Evolutionary conservation across 2,329 filamentous ascomycete species (phyloP).

Genomic region (Macroventuria anomochaeta): DNA sequence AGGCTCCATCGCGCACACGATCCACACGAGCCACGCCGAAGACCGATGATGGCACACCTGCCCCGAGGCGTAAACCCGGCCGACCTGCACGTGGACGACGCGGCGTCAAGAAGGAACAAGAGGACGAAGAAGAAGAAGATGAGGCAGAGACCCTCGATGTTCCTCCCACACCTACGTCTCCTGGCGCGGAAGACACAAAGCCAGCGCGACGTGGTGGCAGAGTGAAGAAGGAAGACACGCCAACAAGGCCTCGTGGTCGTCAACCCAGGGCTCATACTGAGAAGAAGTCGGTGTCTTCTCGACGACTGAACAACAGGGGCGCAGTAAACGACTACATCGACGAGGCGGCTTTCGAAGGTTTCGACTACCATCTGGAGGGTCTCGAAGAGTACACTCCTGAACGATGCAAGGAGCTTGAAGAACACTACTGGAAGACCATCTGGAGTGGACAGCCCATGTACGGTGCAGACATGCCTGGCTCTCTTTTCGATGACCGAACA

Average conservation of each 20-base stretch:
- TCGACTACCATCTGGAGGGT: constrained; percentile 85
- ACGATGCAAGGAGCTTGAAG: constrained; percentile 91
- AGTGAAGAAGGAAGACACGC: constrained; percentile 51
- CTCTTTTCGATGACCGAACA: constrained; percentile 85
- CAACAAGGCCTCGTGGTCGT: constrained; percentile 63
- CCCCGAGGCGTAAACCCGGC: constrained; percentile 57
- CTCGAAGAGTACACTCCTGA: constrained; percentile 88
- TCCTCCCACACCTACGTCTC: constrained; percentile 53
- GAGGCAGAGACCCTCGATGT: constrained; percentile 42
- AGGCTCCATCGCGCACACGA: constrained; percentile 42
- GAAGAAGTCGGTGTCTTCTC: constrained; percentile 78
- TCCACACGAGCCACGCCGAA: constrained; percentile 43
- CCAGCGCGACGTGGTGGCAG: constrained; percentile 25
- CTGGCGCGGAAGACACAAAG: constrained; percentile 52
- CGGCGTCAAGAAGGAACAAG: constrained; percentile 29
- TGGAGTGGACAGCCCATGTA: constrained; percentile 96
- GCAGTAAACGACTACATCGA: constrained; percentile 82
- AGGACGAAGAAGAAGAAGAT: constrained; percentile 46
- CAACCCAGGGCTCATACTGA: constrained; percentile 50
- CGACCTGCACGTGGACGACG: constrained; percentile 50
- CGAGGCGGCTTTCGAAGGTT: constrained; percentile 87
- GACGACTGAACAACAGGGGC: constrained; percentile 82
- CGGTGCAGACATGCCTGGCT: constrained; percentile 94
- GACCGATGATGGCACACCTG: constrained; percentile 41
- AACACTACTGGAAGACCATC: constrained; percentile 95